phyloP scores from a whole-genome alignment of 805 yeast species.

The Metschnikowia colocasiae region DNA sequence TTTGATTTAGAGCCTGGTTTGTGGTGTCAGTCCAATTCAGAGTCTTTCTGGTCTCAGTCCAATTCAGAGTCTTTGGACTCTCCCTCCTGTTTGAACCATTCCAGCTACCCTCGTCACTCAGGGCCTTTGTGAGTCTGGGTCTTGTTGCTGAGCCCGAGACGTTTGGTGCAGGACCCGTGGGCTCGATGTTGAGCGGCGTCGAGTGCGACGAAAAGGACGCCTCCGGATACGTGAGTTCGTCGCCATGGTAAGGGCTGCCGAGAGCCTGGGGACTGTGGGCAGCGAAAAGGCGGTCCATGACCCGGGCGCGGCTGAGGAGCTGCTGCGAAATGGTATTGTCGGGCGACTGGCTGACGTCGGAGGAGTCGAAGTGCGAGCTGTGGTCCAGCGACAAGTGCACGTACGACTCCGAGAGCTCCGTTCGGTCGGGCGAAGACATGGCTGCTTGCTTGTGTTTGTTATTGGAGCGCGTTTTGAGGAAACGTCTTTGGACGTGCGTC shows the following conservation, averaged over 20 bases:
- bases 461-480: slow-evolving; percentile 2
- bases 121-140: no score
- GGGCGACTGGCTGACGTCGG: slow-evolving; percentile 1
- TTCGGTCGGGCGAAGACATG: slow-evolving; percentile 9
- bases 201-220: slow-evolving; percentile 8
- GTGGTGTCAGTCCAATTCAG: no score
- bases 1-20: no score
- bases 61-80: no score
- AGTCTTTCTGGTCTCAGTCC: no score
- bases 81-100: no score
- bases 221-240: not conserved
- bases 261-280: not conserved
- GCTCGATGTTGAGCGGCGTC: slow-evolving; percentile 6
- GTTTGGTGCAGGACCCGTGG: no score
- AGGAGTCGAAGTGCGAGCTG: slow-evolving; percentile 13
- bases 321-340: slow-evolving; percentile 4
- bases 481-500: slow-evolving; percentile 1
- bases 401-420: slow-evolving; percentile 28
- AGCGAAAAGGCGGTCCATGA: slow-evolving; percentile 3
- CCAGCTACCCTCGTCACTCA: no score
- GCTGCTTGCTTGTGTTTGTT: not conserved
- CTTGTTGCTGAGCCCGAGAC: no score
- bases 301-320: slow-evolving; percentile 8
- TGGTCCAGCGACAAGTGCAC: slow-evolving; percentile 27
- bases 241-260: not conserved